Conservation (phyloP, 176 grass and related monocot species). For the Coix lacrymajobi region DNA sequence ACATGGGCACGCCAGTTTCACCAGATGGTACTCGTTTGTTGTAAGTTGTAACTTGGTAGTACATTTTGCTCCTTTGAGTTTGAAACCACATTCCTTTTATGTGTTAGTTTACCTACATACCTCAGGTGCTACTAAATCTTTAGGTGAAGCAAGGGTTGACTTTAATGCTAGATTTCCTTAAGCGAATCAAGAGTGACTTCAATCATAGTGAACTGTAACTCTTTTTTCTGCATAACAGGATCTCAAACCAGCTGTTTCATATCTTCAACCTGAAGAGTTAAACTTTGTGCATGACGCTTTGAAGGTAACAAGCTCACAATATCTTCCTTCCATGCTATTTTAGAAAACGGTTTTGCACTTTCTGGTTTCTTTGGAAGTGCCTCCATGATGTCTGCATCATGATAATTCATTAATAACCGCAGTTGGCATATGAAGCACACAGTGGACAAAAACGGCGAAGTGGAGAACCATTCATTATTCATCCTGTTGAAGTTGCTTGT, state of each 20-base stretch:
- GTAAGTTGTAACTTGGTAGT: not conserved
- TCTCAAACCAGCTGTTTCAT: conserved; percentile 82
- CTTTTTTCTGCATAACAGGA: conserved; percentile 48
- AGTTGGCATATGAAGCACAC: conserved; percentile 96
- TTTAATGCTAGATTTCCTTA: conserved; percentile 18
- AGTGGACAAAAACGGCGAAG: conserved; percentile 92
- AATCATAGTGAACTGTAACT: conserved; percentile 4
- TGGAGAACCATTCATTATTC: conserved; percentile 98
- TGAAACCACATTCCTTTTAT: not conserved
- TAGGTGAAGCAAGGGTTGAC: not conserved
- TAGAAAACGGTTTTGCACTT: not conserved
- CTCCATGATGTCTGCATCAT: not conserved
- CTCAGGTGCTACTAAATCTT: not conserved
- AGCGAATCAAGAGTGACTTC: conserved; percentile 14
- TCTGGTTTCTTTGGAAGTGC: conserved; percentile 10
- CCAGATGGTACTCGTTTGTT: not conserved
- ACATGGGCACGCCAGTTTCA: not conserved
- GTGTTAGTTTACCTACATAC: not conserved
- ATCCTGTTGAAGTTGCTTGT: conserved; percentile 96
- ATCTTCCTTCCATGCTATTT: conserved; percentile 10
- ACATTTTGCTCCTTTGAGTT: not conserved
- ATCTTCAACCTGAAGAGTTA: conserved; percentile 80
- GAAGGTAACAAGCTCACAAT: conserved; percentile 56
- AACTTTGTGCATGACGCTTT: conserved; percentile 79
- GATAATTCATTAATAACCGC: conserved; percentile 35